phyloP scores from a whole-genome alignment of 2,329 filamentous ascomycete genomes.

The Ophiostoma pallidulum region DNA sequence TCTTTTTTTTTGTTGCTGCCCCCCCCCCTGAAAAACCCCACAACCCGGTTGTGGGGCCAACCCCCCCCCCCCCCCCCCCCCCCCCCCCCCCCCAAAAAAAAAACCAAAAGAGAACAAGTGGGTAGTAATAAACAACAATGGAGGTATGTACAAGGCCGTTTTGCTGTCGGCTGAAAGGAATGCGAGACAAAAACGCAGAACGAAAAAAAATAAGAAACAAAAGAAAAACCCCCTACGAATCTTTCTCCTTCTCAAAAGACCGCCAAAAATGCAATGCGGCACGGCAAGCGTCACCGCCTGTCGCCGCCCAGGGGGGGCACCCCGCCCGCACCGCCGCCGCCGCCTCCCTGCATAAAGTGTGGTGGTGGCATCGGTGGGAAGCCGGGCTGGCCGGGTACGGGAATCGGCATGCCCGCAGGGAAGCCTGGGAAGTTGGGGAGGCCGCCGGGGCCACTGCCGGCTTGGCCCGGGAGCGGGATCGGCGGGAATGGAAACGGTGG shows the following conservation, averaged over 20 bases:
- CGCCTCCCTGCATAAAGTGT: slow-evolving; percentile 25
- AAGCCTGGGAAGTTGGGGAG: slow-evolving; percentile 28
- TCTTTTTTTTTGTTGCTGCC: no score
- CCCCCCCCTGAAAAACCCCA: no score
- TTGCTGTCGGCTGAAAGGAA: not conserved
- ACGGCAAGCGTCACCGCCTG: slow-evolving; percentile 23
- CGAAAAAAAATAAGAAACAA: not conserved
- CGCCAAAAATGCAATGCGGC: not conserved
- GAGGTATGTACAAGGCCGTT: not conserved
- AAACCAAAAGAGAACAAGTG: no score
- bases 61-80: no score
- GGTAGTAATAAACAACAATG: not conserved
- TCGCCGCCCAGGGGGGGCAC: slow-evolving; percentile 20
- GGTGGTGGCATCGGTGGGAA: slow-evolving; percentile 31
- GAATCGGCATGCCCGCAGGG: slow-evolving; percentile 32
- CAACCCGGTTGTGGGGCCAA: no score
- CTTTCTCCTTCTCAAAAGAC: no score
- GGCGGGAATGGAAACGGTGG: slow-evolving; percentile 41
- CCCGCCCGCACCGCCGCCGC: slow-evolving; percentile 29
- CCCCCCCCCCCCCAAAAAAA: no score
- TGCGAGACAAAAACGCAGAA: not conserved
- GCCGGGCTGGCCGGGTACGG: slow-evolving; percentile 19
- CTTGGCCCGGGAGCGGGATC: slow-evolving; percentile 4
- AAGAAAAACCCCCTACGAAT: not conserved
- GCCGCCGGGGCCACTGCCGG: slow-evolving; percentile 23